Conservation (phyloP, 768 basidiomycete species). For the Russula foetens region DNA sequence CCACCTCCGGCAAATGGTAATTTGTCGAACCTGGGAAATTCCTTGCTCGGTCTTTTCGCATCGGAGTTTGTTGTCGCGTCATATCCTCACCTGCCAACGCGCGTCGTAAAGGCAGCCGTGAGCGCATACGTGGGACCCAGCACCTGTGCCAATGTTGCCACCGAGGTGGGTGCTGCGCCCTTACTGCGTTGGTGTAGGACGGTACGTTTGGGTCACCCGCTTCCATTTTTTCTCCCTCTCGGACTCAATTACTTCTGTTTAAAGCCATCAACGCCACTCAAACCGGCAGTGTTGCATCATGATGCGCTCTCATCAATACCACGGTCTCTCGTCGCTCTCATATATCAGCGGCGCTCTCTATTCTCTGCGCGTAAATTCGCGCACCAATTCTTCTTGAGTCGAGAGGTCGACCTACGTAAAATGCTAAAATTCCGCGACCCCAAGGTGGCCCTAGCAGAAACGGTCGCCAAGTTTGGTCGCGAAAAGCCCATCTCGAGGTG, state of each 20-base stretch:
- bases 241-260: background rate
- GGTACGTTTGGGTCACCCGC: conserved; percentile 35
- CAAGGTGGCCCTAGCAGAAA: conserved; percentile 65
- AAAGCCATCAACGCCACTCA: conserved; percentile 41
- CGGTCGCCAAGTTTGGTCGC: conserved; percentile 59
- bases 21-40: conserved; percentile 72
- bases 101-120: conserved; percentile 84
- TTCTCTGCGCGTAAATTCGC: conserved; percentile 81
- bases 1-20: conserved; percentile 62
- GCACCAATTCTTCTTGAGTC: conserved; percentile 80
- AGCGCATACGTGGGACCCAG: conserved; percentile 86
- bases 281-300: conserved; percentile 55
- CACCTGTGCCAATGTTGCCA: conserved; percentile 77
- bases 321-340: conserved; percentile 76
- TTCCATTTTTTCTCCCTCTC: background rate
- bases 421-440: conserved; percentile 82
- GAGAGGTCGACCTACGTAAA: conserved; percentile 70
- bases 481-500: conserved; percentile 67
- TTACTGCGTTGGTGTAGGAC: conserved; percentile 77
- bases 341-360: conserved; percentile 85
- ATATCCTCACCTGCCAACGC: conserved; percentile 88
- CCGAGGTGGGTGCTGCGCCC: conserved; percentile 72
- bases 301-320: conserved; percentile 87
- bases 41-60: conserved; percentile 84
- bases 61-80: conserved; percentile 71